Evolutionary conservation across 371 early-diverging fungal species (phyloP).

Genomic region (Fennellomyces sp.): DNA sequence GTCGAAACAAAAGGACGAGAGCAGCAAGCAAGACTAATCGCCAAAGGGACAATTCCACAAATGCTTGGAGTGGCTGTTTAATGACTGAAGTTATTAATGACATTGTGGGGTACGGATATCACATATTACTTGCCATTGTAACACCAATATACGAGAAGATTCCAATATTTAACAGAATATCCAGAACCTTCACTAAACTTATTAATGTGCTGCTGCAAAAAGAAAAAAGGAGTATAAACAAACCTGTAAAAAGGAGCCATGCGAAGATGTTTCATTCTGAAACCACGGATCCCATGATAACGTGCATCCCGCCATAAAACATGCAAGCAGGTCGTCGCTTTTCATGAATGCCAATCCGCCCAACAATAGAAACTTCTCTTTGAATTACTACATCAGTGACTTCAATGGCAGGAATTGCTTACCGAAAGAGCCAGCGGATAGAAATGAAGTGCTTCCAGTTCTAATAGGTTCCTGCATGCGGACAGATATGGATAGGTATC

Average conservation of each 20-base stretch:
- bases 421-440: slow-evolving; percentile 87
- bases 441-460: slow-evolving; percentile 90
- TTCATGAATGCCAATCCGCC: slow-evolving; percentile 80
- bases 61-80: slow-evolving; percentile 63
- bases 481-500: neutral
- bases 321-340: slow-evolving; percentile 90
- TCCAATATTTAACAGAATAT: slow-evolving; percentile 82
- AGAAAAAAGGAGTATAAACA: neutral
- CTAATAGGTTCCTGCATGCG: slow-evolving; percentile 65
- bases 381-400: slow-evolving; percentile 1
- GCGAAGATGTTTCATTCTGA: slow-evolving; percentile 69
- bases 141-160: slow-evolving; percentile 94
- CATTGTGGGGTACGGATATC: neutral
- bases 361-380: slow-evolving; percentile 75
- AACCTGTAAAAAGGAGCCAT: slow-evolving; percentile 81
- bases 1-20: slow-evolving; percentile 78
- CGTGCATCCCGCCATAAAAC: slow-evolving; percentile 89
- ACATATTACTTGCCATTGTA: slow-evolving; percentile 51
- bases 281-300: slow-evolving; percentile 94
- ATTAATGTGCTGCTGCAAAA: neutral
- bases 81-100: neutral
- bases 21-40: slow-evolving; percentile 66
- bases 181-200: slow-evolving; percentile 71
- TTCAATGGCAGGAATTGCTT: no score
- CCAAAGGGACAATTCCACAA: slow-evolving; percentile 58